Evolutionary conservation across 768 basidiomycete genomes (phyloP), one percentile per base, ranked within the genome.

Genomic region (Thelephora aurantiotincta): DNA sequence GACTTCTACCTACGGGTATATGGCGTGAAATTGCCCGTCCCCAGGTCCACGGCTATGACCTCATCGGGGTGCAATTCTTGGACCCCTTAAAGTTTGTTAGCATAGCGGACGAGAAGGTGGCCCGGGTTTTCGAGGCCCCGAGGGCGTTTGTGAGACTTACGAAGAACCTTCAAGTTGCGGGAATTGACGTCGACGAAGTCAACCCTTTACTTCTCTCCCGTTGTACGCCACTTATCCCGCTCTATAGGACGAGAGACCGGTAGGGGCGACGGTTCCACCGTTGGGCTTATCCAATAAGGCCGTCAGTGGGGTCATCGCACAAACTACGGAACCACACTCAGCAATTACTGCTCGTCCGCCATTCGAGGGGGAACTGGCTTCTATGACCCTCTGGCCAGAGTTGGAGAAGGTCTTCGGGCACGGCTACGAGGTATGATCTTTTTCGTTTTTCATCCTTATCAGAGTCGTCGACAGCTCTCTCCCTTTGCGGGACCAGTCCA

Each of bases 361-460:
- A 0, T 88, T 90, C 48, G 96, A 98, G 59, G 89, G 87, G 11
- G 92, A 97, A 61, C 71, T 98, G 0, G 81, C 89, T 0, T 74
- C 79, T 0, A 74, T 76, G 13, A 98, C 94, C 0, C 70, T 98
- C 0, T 99, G 96, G 96, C 96, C 94, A 0, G 96, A 99, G 65
- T 68, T 79, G 1, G 96, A 98, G 57, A 99, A 99, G 61, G 71
- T 99, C 0, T 99, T 96, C 60, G 96, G 94, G 4, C 96, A 98
- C 62, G 92, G 94, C 36, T 98, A 97, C 56, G 96, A 99, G 75
- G 90, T 84, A 50, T 45, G 65, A 43, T n/a, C 16, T 50, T 16
- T 19, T 18, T 9, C 51, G 37, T 34, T 37, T 22, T 33, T 1
- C n/a, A 18, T 33, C 41, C 11, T 35, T 26, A 30, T 18, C 35